Conservation (phyloP, 257 asterid genomes). For the Scutellaria barbata region DNA sequence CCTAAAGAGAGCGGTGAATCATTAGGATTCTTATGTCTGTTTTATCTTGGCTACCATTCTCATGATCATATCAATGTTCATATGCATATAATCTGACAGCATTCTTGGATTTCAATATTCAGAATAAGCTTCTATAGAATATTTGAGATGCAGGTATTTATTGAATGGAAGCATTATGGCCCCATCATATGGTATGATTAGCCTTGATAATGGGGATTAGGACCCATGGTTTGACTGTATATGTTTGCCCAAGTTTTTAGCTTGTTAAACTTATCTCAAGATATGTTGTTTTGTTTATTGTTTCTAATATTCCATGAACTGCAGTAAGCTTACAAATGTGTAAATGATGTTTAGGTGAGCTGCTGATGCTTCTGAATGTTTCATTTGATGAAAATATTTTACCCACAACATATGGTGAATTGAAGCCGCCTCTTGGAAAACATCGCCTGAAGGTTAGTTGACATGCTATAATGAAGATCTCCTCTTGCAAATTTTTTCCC, state of each 20-base stretch:
- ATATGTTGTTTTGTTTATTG: background rate
- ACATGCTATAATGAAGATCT: constrained; percentile 18
- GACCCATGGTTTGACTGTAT: constrained; percentile 8
- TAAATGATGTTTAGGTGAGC: constrained; percentile 58
- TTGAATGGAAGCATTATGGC: background rate
- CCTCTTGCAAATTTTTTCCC: background rate
- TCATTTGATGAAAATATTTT: constrained; percentile 76
- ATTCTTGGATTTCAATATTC: constrained; percentile 18
- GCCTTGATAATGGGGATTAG: constrained; percentile 12
- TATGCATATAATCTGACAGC: background rate
- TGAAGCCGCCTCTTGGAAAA: constrained; percentile 97
- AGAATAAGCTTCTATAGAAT: constrained; percentile 11
- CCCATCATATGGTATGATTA: constrained; percentile 21
- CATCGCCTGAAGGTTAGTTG: constrained; percentile 87
- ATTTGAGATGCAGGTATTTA: constrained; percentile 18
- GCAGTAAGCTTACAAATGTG: constrained; percentile 22
- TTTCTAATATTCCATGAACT: constrained; percentile 20
- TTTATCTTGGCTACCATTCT: background rate
- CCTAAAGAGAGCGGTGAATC: constrained; percentile 6
- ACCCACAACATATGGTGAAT: constrained; percentile 90
- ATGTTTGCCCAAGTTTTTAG: background rate
- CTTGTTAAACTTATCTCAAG: background rate
- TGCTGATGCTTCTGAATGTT: constrained; percentile 72
- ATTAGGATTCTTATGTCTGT: constrained; percentile 1
- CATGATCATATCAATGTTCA: constrained; percentile 14